Conservation (phyloP, 495 filamentous ascomycete genomes). For the Penicillium desertorum region DNA sequence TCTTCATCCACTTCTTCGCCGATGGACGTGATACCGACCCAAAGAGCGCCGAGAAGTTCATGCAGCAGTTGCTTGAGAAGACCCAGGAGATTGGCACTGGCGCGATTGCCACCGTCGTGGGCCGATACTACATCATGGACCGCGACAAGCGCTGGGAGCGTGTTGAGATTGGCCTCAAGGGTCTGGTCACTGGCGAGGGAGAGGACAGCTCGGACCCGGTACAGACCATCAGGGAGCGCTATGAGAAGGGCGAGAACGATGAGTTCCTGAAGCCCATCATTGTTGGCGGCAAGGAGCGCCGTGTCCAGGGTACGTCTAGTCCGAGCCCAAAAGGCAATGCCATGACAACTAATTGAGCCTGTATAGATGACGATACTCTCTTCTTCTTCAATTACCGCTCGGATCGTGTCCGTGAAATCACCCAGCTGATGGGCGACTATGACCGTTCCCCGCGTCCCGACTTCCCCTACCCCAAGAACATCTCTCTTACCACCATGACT, state of each 20-base stretch:
- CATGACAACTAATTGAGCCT: conserved; percentile 11
- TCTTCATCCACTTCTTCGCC: conserved; percentile 98
- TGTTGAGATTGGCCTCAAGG: conserved; percentile 84
- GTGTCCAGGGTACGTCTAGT: conserved; percentile 68
- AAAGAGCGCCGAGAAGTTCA: conserved; percentile 81
- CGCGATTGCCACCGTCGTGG: conserved; percentile 89
- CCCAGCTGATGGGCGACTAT: conserved; percentile 86
- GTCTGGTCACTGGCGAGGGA: conserved; percentile 80
- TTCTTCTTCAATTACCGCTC: conserved; percentile 99
- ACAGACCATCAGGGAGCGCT: conserved; percentile 81
- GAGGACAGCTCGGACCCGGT: conserved; percentile 81
- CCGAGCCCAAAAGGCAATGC: background rate
- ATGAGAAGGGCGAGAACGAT: conserved; percentile 83
- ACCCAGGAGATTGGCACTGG: conserved; percentile 82
- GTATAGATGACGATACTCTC: conserved; percentile 78
- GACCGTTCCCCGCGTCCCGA: conserved; percentile 88
- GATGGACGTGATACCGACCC: conserved; percentile 98
- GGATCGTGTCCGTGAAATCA: conserved; percentile 94
- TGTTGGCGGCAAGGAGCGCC: conserved; percentile 76
- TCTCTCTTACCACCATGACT: conserved; percentile 94
- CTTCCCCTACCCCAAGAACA: conserved; percentile 91
- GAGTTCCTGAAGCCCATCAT: conserved; percentile 99
- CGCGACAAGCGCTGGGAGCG: conserved; percentile 99
- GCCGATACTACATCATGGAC: conserved; percentile 98
- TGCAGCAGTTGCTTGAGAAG: conserved; percentile 77